Percentiles rank a stretch among this genome's conserved stretches.
These are phyloP conservation scores for Paraphoma chrysanthemicola DNA, from an alignment of 2,329 filamentous ascomycete species.

Conservation along the genomic window DNA sequence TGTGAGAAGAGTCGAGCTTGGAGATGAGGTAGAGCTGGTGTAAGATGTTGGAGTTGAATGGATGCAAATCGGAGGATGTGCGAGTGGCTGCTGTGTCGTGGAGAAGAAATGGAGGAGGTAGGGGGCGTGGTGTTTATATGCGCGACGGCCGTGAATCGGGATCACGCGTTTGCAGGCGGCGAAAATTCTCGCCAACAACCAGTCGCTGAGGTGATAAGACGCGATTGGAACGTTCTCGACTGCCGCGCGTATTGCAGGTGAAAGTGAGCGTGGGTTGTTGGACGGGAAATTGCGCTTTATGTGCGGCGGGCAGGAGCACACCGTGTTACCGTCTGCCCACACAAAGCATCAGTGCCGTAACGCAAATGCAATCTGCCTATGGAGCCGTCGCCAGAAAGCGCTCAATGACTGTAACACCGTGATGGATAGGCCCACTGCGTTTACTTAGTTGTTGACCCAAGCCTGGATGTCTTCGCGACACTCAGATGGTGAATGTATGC, in stretches of 20 bases:
- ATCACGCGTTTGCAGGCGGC: conserved; percentile 12
- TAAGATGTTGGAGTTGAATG: conserved; percentile 23
- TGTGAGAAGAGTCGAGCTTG: conserved; percentile 15
- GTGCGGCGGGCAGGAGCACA: conserved; percentile 9
- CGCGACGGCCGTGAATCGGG: conserved; percentile 10
- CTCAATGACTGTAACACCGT: not conserved
- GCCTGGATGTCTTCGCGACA: not conserved
- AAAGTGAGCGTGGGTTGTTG: conserved; percentile 7
- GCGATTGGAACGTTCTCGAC: conserved; percentile 9
- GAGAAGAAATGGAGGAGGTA: conserved; percentile 12
- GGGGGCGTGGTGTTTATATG: conserved; percentile 20
- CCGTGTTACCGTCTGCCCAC: conserved; percentile 18
- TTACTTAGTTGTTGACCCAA: not conserved
- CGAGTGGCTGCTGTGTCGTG: conserved; percentile 16
- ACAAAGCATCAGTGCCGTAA: conserved; percentile 9
- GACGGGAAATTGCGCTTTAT: conserved; percentile 9
- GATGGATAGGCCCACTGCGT: too few relatives aligned
- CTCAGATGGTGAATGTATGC: conserved; percentile 14
- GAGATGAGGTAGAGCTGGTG: conserved; percentile 25
- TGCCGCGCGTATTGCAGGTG: conserved; percentile 6
- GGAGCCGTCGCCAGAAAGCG: not conserved
- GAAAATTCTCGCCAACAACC: conserved; percentile 2
- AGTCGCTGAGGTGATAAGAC: conserved; percentile 7
- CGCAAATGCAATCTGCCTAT: conserved; percentile 7
- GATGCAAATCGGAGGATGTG: conserved; percentile 33